Evolutionary conservation across 495 filamentous ascomycete genomes (phyloP).

Genomic region (Hamigera avellanea): DNA sequence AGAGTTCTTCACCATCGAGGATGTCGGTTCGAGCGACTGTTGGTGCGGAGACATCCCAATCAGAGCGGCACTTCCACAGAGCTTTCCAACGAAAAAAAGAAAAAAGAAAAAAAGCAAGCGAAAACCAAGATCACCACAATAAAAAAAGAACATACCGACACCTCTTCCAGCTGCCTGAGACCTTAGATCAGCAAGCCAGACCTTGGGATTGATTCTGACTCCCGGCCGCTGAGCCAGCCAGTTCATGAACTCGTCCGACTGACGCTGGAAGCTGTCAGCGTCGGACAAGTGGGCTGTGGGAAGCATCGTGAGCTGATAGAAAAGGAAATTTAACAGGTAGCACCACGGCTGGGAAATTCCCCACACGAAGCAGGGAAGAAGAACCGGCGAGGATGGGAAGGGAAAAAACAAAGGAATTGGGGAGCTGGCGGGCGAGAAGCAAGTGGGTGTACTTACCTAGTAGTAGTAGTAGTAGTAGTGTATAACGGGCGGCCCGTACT

Average conservation of each 20-base stretch:
- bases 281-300: slow-evolving; percentile 27
- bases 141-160: slow-evolving; percentile 48
- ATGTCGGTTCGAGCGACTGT: slow-evolving; percentile 48
- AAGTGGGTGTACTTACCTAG: too few relatives aligned
- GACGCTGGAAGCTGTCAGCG: slow-evolving; percentile 30
- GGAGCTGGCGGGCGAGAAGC: slow-evolving; percentile 7
- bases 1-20: slow-evolving; percentile 50
- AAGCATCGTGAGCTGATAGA: slow-evolving; percentile 21
- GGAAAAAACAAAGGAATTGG: too few relatives aligned
- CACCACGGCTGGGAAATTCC: slow-evolving; percentile 2
- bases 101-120: neutral
- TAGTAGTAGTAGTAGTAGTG: too few relatives aligned
- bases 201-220: slow-evolving; percentile 42
- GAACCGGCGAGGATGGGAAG: slow-evolving; percentile 8
- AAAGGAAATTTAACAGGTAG: slow-evolving; percentile 6
- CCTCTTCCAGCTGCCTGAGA: slow-evolving; percentile 42
- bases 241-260: slow-evolving; percentile 37
- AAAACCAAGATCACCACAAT: slow-evolving; percentile 1
- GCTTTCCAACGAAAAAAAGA: slow-evolving; percentile 2
- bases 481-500: too few relatives aligned
- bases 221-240: slow-evolving; percentile 43
- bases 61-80: slow-evolving; percentile 10
- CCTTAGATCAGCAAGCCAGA: slow-evolving; percentile 43
- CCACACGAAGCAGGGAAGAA: slow-evolving; percentile 1
- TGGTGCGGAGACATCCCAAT: slow-evolving; percentile 7